These are phyloP conservation scores for Azolla pinnata DNA, from an alignment of 75 land plant genomes.

Conservation along the genomic window DNA sequence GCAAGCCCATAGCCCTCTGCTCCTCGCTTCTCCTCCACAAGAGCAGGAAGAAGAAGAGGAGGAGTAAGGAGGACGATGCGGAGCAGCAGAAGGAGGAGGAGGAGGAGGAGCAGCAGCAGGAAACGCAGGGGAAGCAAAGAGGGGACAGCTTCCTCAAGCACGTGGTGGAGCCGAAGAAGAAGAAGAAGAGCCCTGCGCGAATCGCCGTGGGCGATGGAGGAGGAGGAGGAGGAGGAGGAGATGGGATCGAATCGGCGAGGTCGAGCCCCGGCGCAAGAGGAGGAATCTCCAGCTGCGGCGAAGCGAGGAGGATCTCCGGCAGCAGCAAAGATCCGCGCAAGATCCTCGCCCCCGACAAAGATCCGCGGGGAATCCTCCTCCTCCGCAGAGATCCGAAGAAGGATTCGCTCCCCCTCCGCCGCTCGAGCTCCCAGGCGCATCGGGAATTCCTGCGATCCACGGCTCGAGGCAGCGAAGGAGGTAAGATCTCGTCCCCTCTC, in stretches of 20 bases:
- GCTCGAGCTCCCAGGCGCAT: conserved; percentile 2
- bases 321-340: not conserved
- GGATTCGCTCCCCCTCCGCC: not conserved
- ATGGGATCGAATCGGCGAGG: too few species aligned
- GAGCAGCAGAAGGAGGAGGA: not conserved
- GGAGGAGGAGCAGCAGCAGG: conserved; percentile 29
- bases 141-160: too few species aligned
- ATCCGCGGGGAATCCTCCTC: too few species aligned
- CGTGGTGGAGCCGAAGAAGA: conserved; percentile 18
- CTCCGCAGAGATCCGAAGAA: not conserved
- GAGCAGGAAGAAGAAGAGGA: conserved; percentile 27
- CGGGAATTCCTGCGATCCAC: conserved; percentile 2
- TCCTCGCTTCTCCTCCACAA: not conserved
- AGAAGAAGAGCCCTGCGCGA: conserved; percentile 26
- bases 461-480: conserved; percentile 48
- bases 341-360: not conserved
- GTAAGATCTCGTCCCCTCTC: conserved; percentile 16
- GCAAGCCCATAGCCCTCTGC: not conserved
- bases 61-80: conserved; percentile 16
- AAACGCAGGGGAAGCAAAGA: too few species aligned
- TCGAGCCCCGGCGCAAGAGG: not conserved
- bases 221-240: too few species aligned
- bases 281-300: conserved; percentile 30
- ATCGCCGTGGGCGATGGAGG: too few species aligned
- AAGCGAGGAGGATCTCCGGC: not conserved